These are phyloP conservation scores for Pseudoscleropodium purum DNA, from an alignment of 225 moss, liverwort and hornwort species.

Conservation along the genomic window DNA sequence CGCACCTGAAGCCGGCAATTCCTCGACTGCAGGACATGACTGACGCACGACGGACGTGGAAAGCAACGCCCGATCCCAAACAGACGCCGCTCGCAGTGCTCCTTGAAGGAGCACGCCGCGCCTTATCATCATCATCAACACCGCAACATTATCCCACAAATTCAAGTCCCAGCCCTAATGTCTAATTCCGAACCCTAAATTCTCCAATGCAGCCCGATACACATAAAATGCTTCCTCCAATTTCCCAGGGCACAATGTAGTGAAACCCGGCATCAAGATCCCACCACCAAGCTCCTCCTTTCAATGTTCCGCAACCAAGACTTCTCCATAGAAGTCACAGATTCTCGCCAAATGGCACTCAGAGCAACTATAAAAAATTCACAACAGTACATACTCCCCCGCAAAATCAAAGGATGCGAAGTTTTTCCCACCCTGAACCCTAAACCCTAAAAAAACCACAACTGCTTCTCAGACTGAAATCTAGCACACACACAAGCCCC, in stretches of 20 bases:
- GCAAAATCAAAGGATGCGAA: no score
- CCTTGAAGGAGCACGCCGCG: conserved; percentile 15
- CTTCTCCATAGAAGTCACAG: neutral
- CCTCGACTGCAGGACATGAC: conserved; percentile 13
- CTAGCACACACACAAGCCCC: neutral
- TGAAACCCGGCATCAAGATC: neutral
- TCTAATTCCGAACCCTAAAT: neutral
- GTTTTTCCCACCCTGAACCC: neutral
- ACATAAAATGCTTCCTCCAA: neutral
- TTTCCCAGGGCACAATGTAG: neutral
- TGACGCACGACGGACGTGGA: conserved; percentile 11
- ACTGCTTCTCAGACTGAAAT: neutral
- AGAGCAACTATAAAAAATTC: no score
- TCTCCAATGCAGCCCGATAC: neutral
- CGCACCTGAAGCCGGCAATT: conserved; percentile 10
- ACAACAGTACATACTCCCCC: neutral
- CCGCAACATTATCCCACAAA: conserved; percentile 1
- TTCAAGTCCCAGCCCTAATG: neutral
- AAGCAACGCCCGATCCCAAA: conserved; percentile 7
- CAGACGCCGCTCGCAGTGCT: conserved; percentile 21
- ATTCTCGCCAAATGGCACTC: neutral
- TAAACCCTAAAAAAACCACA: neutral
- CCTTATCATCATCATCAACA: conserved; percentile 10
- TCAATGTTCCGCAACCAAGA: neutral
- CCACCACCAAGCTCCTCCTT: neutral